Conservation (phyloP, 2,329 filamentous ascomycete species). For the Diaporthe batatas region DNA sequence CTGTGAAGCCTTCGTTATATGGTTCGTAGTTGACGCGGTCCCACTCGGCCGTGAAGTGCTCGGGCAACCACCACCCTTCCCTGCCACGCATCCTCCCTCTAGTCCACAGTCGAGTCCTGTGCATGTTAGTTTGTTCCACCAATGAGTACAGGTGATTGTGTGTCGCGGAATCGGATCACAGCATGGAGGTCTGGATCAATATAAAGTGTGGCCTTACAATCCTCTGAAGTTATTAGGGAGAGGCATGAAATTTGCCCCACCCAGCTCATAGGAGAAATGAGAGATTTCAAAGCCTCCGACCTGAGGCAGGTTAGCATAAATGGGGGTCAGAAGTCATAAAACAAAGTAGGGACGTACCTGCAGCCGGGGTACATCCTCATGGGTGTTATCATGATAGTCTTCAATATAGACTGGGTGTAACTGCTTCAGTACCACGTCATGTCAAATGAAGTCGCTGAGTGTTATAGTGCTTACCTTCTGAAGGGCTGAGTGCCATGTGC, state of each 20-base stretch:
- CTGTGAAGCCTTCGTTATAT: constrained; percentile 28
- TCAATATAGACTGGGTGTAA: background rate
- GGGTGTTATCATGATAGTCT: background rate
- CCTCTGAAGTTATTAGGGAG: background rate
- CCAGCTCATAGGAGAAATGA: background rate
- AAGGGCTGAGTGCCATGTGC: constrained; percentile 4
- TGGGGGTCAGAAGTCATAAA: too few species aligned
- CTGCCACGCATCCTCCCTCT: background rate
- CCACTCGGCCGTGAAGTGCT: constrained; percentile 33
- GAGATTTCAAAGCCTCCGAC: background rate
- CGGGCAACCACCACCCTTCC: background rate
- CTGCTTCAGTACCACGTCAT: background rate
- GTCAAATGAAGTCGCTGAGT: background rate
- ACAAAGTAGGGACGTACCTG: background rate
- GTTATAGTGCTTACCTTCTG: background rate
- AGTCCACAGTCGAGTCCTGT: background rate
- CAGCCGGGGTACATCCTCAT: background rate
- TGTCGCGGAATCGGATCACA: too few species aligned
- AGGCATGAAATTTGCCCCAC: background rate
- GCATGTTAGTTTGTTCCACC: background rate
- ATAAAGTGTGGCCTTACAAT: background rate
- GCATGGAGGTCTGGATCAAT: too few species aligned
- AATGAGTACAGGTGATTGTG: too few species aligned
- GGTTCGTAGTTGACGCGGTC: constrained; percentile 36
- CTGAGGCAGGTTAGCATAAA: background rate